These are phyloP conservation scores for Dryadomyces sulphureus DNA, from an alignment of 2,329 filamentous ascomycete genomes.

Conservation along the genomic window DNA sequence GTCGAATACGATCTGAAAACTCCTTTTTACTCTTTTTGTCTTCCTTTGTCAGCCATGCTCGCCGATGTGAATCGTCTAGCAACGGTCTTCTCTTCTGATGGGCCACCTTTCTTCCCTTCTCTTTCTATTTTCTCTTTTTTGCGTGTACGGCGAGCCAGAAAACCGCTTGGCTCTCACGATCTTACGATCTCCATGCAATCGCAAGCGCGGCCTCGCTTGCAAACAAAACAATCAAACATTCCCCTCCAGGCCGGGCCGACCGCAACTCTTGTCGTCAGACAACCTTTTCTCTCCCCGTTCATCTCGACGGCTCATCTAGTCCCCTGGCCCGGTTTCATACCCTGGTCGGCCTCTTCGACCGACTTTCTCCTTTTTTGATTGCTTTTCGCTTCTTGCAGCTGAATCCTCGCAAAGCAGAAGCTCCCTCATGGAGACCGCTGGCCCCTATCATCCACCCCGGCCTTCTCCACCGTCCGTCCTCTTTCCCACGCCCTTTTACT, in stretches of 20 bases:
- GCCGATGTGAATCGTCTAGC: too few species aligned
- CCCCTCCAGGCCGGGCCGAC: too few species aligned
- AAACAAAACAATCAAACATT: too few species aligned
- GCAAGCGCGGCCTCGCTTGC: constrained; percentile 1
- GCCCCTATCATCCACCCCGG: not conserved
- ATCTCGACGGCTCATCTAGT: not conserved
- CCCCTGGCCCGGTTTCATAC: not conserved
- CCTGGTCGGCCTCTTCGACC: not conserved
- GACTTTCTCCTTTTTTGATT: not conserved
- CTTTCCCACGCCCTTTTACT: not conserved
- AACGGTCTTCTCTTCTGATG: not conserved
- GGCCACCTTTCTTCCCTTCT: not conserved
- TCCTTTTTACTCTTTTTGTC: not conserved
- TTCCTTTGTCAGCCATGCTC: not conserved
- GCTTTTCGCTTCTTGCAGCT: not conserved
- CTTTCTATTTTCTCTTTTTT: not conserved
- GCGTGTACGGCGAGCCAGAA: not conserved
- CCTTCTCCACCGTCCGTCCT: not conserved
- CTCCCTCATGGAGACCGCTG: not conserved
- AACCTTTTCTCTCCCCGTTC: not conserved
- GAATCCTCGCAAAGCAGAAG: not conserved
- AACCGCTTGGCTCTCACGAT: not conserved
- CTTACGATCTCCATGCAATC: not conserved
- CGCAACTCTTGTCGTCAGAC: not conserved
- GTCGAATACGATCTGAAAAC: not conserved